Evolutionary conservation across 2,329 filamentous ascomycete species (phyloP).

Genomic region (Talaromyces islandicus): DNA sequence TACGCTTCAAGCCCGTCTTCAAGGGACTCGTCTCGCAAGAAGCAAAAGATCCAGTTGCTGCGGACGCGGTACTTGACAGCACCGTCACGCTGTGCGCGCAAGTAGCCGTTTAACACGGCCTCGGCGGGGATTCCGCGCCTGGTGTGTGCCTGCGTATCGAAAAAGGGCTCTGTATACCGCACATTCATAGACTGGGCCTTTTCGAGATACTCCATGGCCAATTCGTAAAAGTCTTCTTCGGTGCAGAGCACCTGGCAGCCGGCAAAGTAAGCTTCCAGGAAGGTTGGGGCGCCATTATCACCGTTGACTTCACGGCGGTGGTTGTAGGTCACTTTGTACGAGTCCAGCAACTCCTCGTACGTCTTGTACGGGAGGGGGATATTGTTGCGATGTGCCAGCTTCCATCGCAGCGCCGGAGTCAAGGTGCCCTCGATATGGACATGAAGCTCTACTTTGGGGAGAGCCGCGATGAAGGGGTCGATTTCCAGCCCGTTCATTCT

Average conservation of each 20-base stretch:
- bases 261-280: constrained; percentile 22
- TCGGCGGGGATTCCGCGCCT: constrained; percentile 27
- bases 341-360: constrained; percentile 27
- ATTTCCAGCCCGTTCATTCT: constrained; percentile 17
- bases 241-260: constrained; percentile 22
- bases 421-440: constrained; percentile 44
- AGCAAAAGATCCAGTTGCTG: constrained; percentile 38
- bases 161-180: constrained; percentile 38
- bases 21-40: constrained; percentile 36
- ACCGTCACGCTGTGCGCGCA: constrained; percentile 27
- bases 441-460: constrained; percentile 44
- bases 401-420: constrained; percentile 37
- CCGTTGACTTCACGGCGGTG: constrained; percentile 34
- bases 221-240: constrained; percentile 35
- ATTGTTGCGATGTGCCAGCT: constrained; percentile 35
- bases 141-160: constrained; percentile 40
- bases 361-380: constrained; percentile 25
- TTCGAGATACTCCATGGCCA: constrained; percentile 35
- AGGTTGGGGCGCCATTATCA: constrained; percentile 21
- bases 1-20: constrained; percentile 37
- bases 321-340: constrained; percentile 31
- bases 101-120: constrained; percentile 31
- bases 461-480: constrained; percentile 25
- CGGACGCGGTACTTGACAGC: constrained; percentile 20
- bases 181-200: constrained; percentile 32